These are phyloP conservation scores for Poronia punctata DNA, from an alignment of 495 filamentous ascomycete species.

Conservation along the genomic window DNA sequence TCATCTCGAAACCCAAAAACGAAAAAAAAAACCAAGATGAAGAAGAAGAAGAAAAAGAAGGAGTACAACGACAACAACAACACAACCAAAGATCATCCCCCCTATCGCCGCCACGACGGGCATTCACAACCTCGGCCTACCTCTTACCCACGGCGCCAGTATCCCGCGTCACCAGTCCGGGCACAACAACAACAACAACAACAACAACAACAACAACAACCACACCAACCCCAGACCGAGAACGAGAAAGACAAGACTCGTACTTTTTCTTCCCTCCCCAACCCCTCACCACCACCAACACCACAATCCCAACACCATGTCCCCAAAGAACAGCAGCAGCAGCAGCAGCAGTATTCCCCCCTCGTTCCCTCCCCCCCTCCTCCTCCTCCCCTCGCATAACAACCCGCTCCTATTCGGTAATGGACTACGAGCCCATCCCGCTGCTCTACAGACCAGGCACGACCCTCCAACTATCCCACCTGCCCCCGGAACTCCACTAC, in stretches of 20 bases:
- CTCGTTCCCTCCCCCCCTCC: constrained; percentile 19
- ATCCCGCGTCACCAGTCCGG: constrained; percentile 7
- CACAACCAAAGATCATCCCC: too few species aligned
- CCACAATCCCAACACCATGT: too few species aligned
- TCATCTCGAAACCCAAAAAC: not conserved
- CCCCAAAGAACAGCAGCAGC: too few species aligned
- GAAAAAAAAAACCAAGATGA: constrained; percentile 1
- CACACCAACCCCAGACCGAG: too few species aligned
- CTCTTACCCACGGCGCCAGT: constrained; percentile 7
- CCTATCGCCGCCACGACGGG: constrained; percentile 11
- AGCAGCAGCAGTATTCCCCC: not conserved
- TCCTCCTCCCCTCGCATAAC: constrained; percentile 28
- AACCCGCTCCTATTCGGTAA: constrained; percentile 49
- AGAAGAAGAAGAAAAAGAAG: not conserved
- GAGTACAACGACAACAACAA: not conserved
- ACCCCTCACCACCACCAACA: not conserved
- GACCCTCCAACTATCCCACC: constrained; percentile 32
- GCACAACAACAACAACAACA: too few species aligned
- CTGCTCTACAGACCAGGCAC: constrained; percentile 30
- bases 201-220: too few species aligned
- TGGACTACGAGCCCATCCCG: constrained; percentile 38
- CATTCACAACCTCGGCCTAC: constrained; percentile 10
- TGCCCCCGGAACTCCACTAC: constrained; percentile 53
- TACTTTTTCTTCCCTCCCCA: too few species aligned
- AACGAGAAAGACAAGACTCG: constrained; percentile 4